Conservation (phyloP, 108 stramenopile genomes). For the Craspedostauros australis region DNA sequence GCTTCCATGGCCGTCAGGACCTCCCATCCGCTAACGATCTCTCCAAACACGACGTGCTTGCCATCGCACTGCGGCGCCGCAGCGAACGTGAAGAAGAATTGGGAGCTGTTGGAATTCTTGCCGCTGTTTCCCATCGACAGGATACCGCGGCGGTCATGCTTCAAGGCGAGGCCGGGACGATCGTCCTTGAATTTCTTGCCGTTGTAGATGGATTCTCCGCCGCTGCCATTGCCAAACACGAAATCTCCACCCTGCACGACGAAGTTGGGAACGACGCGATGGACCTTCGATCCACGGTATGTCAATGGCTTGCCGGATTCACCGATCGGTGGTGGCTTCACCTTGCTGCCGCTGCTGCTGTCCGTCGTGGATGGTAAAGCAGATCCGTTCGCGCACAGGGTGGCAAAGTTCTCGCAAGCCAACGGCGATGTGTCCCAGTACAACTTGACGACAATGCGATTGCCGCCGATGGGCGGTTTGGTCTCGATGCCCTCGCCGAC, state of each 20-base stretch:
- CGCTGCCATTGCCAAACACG: constrained; percentile 91
- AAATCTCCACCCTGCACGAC: constrained; percentile 95
- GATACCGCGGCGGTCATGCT: constrained; percentile 74
- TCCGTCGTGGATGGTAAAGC: constrained; percentile 9
- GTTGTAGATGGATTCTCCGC: constrained; percentile 88
- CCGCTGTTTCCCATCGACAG: constrained; percentile 94
- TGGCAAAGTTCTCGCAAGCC: constrained; percentile 87
- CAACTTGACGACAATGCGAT: constrained; percentile 61
- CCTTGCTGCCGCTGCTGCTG: constrained; percentile 6
- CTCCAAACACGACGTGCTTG: constrained; percentile 94
- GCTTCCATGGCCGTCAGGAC: constrained; percentile 69
- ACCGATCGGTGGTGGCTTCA: constrained; percentile 58
- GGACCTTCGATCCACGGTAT: constrained; percentile 62
- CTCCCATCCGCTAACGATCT: constrained; percentile 70
- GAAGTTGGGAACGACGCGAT: constrained; percentile 78
- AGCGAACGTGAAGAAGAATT: constrained; percentile 88
- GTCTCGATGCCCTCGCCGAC: constrained; percentile 15
- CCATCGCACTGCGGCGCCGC: constrained; percentile 84
- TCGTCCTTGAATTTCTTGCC: constrained; percentile 95
- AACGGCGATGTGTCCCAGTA: constrained; percentile 79
- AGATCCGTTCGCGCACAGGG: constrained; percentile 66
- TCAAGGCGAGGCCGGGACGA: constrained; percentile 67
- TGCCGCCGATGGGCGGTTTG: constrained; percentile 15
- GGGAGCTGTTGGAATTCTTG: constrained; percentile 89
- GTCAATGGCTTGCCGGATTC: constrained; percentile 78